These are phyloP conservation scores for Kokia cookei DNA, from an alignment of 441 rosid species.

Conservation along the genomic window DNA sequence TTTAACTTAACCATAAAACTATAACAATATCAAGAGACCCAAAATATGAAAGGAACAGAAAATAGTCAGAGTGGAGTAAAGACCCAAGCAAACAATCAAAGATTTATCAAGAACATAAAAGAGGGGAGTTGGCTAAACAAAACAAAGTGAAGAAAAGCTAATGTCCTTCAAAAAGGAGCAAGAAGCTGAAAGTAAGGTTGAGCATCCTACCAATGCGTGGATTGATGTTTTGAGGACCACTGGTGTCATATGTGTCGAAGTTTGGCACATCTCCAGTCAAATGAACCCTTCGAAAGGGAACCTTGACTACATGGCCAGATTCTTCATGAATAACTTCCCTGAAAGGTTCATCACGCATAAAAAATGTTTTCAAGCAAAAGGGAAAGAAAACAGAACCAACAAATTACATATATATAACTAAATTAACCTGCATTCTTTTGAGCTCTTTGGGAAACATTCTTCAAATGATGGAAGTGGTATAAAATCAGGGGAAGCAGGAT, in stretches of 20 bases:
- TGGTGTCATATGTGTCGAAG: slow-evolving; percentile 88
- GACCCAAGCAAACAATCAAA: not conserved
- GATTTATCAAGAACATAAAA: not conserved
- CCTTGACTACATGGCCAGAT: slow-evolving; percentile 77
- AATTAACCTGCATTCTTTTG: slow-evolving; percentile 54
- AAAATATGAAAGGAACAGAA: not conserved
- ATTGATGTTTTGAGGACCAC: slow-evolving; percentile 83
- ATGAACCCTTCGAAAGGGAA: slow-evolving; percentile 82
- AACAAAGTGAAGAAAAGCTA: not conserved
- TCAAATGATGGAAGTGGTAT: slow-evolving; percentile 80
- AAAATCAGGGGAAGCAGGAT: slow-evolving; percentile 92
- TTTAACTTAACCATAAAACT: not conserved
- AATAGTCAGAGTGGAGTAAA: not conserved
- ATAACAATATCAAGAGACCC: not conserved
- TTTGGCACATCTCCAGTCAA: slow-evolving; percentile 77
- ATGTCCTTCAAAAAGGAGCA: not conserved
- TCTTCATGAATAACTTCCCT: slow-evolving; percentile 80
- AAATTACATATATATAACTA: not conserved
- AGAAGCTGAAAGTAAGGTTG: not conserved
- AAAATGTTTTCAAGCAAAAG: not conserved
- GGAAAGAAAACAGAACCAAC: not conserved
- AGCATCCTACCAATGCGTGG: slow-evolving; percentile 53
- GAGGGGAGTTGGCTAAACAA: not conserved
- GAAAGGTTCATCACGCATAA: slow-evolving; percentile 15
- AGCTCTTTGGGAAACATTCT: slow-evolving; percentile 88